Evolutionary conservation across 352 stramenopile genomes (phyloP).

Genomic region (Plasmopara viticola): DNA sequence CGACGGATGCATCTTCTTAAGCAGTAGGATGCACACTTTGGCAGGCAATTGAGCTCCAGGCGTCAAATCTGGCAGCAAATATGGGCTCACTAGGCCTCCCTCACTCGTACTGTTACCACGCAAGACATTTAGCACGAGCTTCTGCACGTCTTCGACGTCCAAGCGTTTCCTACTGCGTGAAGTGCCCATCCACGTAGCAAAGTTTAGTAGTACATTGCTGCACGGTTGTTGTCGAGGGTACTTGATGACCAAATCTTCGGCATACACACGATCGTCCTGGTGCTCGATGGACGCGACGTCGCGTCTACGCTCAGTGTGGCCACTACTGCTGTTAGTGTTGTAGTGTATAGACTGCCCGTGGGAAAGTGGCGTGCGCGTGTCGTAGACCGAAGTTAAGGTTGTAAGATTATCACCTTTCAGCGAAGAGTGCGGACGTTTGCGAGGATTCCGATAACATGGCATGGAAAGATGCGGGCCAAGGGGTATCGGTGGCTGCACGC

Average conservation of each 20-base stretch:
- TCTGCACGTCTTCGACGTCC: conserved; percentile 55
- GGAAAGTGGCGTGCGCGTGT: conserved; percentile 12
- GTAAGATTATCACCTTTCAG: not conserved
- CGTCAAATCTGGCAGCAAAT: conserved; percentile 45
- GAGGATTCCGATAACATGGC: conserved; percentile 6
- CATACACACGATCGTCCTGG: conserved; percentile 42
- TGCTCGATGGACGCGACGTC: conserved; percentile 13
- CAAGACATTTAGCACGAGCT: conserved; percentile 50
- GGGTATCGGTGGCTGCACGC: conserved; percentile 7
- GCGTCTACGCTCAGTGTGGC: conserved; percentile 7
- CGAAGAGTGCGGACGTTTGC: conserved; percentile 16
- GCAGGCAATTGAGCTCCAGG: conserved; percentile 35
- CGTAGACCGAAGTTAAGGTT: conserved; percentile 6
- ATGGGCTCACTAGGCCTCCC: conserved; percentile 31
- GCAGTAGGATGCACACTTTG: conserved; percentile 72
- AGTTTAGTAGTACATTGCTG: conserved; percentile 70
- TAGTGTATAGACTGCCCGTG: conserved; percentile 12
- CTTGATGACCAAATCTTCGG: conserved; percentile 56
- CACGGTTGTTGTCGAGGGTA: conserved; percentile 51
- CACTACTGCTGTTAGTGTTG: conserved; percentile 3
- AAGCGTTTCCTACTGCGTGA: conserved; percentile 38
- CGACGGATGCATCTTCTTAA: conserved; percentile 60
- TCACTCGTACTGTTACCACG: conserved; percentile 13
- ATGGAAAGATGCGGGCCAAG: conserved; percentile 5
- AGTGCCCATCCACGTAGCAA: conserved; percentile 61